Evolutionary conservation across 148 eudicot species (phyloP), one percentile per base, ranked within the genome.

Genomic region (Cornus suecica): DNA sequence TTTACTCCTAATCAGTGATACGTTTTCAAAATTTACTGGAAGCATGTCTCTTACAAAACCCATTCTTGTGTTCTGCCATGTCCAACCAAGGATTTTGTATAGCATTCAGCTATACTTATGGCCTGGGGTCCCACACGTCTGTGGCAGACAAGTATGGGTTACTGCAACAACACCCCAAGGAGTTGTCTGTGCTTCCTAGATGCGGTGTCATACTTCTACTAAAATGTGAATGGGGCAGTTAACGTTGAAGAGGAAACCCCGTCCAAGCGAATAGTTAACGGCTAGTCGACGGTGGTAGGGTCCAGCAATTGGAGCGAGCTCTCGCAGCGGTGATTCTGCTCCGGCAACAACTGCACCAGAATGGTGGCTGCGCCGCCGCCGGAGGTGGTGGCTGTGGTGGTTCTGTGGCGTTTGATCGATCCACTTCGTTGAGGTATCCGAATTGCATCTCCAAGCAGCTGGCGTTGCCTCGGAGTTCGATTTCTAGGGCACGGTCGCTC

Each of bases 241-340:
- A n/a, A n/a, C 75, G 48, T 23, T 26, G 74, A 85, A 73, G 61
- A 74, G 69, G 24, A 45, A 69, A 28, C 71, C 76, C 42, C n/a
- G n/a, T 78, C 83, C 0, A 86, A 82, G 71, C 87, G 91, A 4
- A 70, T 84, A 32, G 75, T 86, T 51, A 81, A 69, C 63, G 62
- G 62, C 6, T 83, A 85, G 54, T 74, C 90, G 42, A 60, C 84
- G 0, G 85, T 84, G 32, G 73, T 67, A 42, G 77, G 61, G 41
- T 73, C 77, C 30, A 83, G 84, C 75, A 82, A 62, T 32, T 80
- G 87, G 27, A 94, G 60, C 87, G 82, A 28, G 97, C 97, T 1
- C 72, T 89, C 10, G 92, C 91, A 13, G 92, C 94, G 2, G 95
- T 95, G 15, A 79, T 89, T 18, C 79, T 94, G 7, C 80, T 91